phyloP scores from a whole-genome alignment of 306 rosid genomes.

The Canavalia ensiformis region DNA sequence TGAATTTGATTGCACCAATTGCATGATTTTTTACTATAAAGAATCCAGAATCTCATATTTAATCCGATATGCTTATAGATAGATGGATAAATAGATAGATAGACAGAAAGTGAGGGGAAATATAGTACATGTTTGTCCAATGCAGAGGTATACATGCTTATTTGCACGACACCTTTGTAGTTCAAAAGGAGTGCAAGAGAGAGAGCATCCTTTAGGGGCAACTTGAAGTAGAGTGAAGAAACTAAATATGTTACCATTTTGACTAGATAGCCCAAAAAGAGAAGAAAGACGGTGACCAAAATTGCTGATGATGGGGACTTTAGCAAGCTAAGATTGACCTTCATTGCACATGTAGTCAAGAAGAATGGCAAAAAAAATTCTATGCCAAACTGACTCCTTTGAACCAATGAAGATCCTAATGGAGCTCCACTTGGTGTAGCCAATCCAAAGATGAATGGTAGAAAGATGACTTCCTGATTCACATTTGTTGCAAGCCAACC shows the following conservation, averaged over 20 bases:
- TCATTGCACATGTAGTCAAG: slow-evolving; percentile 52
- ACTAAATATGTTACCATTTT: slow-evolving; percentile 22
- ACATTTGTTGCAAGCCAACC: slow-evolving; percentile 6
- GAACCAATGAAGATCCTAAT: slow-evolving; percentile 61
- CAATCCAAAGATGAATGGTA: slow-evolving; percentile 69
- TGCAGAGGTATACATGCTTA: neutral
- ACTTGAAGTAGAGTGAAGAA: slow-evolving; percentile 42
- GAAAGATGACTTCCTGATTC: slow-evolving; percentile 11
- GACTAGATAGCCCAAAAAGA: neutral
- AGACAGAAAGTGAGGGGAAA: neutral
- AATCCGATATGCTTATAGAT: neutral
- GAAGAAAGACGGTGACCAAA: neutral
- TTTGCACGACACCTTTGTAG: slow-evolving; percentile 65
- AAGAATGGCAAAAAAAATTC: slow-evolving; percentile 61
- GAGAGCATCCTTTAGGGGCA: slow-evolving; percentile 59
- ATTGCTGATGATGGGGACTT: neutral
- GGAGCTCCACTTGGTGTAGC: slow-evolving; percentile 72
- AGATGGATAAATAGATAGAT: neutral
- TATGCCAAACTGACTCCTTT: slow-evolving; percentile 49
- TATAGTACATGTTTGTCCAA: slow-evolving; percentile 43
- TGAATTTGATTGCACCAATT: too few relatives aligned
- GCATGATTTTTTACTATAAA: too few relatives aligned
- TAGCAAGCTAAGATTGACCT: slow-evolving; percentile 31
- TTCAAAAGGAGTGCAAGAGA: slow-evolving; percentile 59
- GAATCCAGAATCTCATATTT: too few relatives aligned